phyloP scores from a whole-genome alignment of 768 basidiomycete species.

The Mycena amicta region DNA sequence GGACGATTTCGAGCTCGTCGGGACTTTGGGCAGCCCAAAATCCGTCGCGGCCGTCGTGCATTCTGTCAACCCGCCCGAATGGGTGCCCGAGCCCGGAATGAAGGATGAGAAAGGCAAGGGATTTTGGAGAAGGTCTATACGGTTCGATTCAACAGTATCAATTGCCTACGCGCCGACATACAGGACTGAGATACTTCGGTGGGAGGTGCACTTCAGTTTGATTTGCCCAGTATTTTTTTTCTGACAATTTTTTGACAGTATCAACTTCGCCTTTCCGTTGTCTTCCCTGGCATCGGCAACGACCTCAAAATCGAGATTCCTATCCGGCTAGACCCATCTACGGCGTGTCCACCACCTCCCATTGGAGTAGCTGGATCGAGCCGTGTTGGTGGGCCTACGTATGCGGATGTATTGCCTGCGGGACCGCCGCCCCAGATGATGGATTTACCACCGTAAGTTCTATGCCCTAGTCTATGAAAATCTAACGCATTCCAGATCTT shows the following conservation, averaged over 20 bases:
- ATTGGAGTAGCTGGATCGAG: neutral
- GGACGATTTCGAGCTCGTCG: constrained; percentile 1
- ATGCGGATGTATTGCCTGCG: constrained; percentile 11
- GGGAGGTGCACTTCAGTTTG: neutral
- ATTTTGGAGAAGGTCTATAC: constrained; percentile 7
- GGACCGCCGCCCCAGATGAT: constrained; percentile 10
- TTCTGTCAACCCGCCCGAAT: constrained; percentile 6
- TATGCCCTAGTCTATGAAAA: neutral
- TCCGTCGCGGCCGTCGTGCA: constrained; percentile 6
- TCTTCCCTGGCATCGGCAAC: constrained; percentile 15
- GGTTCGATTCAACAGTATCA: constrained; percentile 4
- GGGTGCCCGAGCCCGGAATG: constrained; percentile 1
- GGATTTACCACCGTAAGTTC: constrained; percentile 16
- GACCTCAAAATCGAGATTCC: constrained; percentile 7
- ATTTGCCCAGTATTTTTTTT: neutral
- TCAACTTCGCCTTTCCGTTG: constrained; percentile 2
- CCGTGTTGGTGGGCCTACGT: neutral
- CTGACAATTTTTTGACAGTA: constrained; percentile 2
- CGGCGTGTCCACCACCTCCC: constrained; percentile 12
- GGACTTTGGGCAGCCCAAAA: constrained; percentile 7
- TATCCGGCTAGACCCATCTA: constrained; percentile 6
- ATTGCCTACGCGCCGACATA: constrained; percentile 14
- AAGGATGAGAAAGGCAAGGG: constrained; percentile 8
- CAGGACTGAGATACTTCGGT: constrained; percentile 5
- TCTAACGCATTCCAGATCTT: neutral